A percentile compares a stretch with the other conserved stretches of the same genome.
Conservation (phyloP, 495 filamentous ascomycete genomes). For the Hypoxylon subgilvum region DNA sequence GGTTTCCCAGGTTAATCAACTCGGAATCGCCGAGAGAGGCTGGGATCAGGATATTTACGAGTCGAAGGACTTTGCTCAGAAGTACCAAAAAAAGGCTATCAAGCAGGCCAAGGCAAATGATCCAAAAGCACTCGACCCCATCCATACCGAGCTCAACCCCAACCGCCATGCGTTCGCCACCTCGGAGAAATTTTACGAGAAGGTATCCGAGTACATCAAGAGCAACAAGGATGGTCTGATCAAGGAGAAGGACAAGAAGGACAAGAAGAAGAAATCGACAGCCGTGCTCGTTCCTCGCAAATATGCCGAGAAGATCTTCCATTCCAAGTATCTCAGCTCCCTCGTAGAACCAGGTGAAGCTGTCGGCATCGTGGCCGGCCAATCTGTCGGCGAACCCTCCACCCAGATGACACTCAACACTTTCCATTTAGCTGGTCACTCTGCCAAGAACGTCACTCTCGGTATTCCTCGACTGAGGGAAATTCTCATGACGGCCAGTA, state of each 20-base stretch:
- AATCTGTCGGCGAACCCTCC: conserved; percentile 95
- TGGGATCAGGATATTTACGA: conserved; percentile 56
- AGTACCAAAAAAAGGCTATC: conserved; percentile 77
- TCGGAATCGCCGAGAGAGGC: conserved; percentile 45
- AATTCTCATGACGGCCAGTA: conserved; percentile 97
- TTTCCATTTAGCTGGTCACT: conserved; percentile 98
- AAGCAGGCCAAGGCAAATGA: conserved; percentile 74
- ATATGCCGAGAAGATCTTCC: conserved; percentile 79
- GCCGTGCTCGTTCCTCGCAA: conserved; percentile 63
- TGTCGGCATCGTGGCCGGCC: conserved; percentile 95
- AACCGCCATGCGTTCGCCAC: conserved; percentile 80
- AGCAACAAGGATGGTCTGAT: conserved; percentile 76
- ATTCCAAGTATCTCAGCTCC: conserved; percentile 91
- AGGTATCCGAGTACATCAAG: conserved; percentile 71
- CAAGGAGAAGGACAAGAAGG: conserved; percentile 73
- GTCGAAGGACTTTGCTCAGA: conserved; percentile 67
- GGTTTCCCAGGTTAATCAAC: conserved; percentile 52
- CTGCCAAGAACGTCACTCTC: conserved; percentile 96
- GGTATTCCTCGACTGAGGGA: conserved; percentile 97
- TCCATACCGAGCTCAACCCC: conserved; percentile 73
- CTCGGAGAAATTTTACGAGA: conserved; percentile 80
- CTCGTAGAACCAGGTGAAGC: conserved; percentile 96
- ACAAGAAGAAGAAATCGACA: conserved; percentile 50
- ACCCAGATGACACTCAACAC: conserved; percentile 99
- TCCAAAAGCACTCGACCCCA: conserved; percentile 75